Evolutionary conservation across 176 grass and related monocot genomes (phyloP).

Genomic region (Themeda triandra): DNA sequence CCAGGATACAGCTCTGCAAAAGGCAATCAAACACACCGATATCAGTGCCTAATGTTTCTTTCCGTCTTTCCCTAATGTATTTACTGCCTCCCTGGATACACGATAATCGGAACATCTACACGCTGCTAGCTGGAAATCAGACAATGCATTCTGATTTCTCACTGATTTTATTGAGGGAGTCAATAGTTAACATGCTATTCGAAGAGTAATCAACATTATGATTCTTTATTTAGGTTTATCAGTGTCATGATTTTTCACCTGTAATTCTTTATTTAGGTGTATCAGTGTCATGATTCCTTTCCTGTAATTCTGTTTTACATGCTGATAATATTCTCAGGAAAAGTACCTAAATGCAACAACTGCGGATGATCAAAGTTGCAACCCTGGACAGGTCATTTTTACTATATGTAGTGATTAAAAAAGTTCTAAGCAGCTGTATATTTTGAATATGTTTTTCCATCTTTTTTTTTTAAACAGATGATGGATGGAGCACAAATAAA

Average conservation of each 20-base stretch:
- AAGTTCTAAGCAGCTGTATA: conserved; percentile 14
- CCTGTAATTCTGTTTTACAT: neutral
- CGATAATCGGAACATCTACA: neutral
- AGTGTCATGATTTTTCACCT: neutral
- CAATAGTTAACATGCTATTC: conserved; percentile 1
- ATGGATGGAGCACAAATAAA: conserved; percentile 89
- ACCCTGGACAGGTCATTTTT: conserved; percentile 64
- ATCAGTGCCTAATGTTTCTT: neutral
- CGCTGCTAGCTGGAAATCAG: neutral
- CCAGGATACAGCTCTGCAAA: too few relatives aligned
- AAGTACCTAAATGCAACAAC: conserved; percentile 41
- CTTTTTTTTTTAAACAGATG: conserved; percentile 51
- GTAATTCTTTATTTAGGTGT: conserved; percentile 6
- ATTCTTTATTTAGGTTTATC: neutral
- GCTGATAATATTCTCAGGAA: conserved; percentile 50
- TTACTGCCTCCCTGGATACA: neutral
- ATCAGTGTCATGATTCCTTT: neutral
- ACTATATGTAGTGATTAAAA: conserved; percentile 7
- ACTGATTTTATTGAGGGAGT: neutral
- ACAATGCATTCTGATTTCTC: neutral
- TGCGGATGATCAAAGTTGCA: conserved; percentile 56
- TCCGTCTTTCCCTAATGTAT: neutral
- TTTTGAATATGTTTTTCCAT: conserved; percentile 24
- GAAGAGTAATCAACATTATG: neutral
- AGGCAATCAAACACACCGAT: neutral